phyloP scores from a whole-genome alignment of 176 grass and related monocot genomes.

The Tillandsia fasciculata region DNA sequence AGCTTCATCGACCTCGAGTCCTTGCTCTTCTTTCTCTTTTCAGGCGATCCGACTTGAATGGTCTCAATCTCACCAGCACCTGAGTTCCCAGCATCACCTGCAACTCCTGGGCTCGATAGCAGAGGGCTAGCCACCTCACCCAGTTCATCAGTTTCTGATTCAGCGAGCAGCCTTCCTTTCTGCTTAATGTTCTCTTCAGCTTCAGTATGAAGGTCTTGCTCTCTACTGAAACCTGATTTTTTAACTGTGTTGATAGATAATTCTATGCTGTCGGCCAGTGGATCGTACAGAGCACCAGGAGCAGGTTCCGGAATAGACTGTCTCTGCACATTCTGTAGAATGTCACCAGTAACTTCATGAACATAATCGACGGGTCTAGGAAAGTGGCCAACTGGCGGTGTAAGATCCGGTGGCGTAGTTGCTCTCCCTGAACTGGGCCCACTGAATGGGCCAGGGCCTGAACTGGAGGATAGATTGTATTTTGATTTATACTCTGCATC shows the following conservation, averaged over 20 bases:
- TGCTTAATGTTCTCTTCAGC: conserved; percentile 41
- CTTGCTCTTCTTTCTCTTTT: conserved; percentile 45
- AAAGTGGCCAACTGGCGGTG: conserved; percentile 28
- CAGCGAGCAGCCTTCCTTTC: conserved; percentile 36
- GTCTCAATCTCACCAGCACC: conserved; percentile 43
- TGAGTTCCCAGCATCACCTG: conserved; percentile 7
- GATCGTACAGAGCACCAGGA: conserved; percentile 66
- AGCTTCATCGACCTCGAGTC: conserved; percentile 82
- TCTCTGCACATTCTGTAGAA: conserved; percentile 24
- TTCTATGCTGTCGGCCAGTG: conserved; percentile 85
- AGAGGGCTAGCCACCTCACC: conserved; percentile 74
- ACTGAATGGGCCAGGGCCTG: conserved; percentile 24
- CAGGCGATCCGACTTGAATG: conserved; percentile 42
- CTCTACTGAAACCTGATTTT: conserved; percentile 48
- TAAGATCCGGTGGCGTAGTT: conserved; percentile 22
- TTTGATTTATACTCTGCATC: conserved; percentile 2
- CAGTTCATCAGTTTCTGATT: conserved; percentile 66
- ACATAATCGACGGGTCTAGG: conserved; percentile 33
- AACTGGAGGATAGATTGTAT: conserved; percentile 9
- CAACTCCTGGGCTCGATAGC: conserved; percentile 39
- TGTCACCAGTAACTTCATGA: conserved; percentile 41
- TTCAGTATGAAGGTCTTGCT: conserved; percentile 34
- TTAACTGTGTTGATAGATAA: conserved; percentile 59
- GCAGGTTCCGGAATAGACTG: conserved; percentile 23
- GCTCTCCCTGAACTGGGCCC: conserved; percentile 34